A percentile compares a stretch with the other conserved stretches of the same genome.
Evolutionary conservation across 2,329 filamentous ascomycete species (phyloP).

Genomic region (Aspergillus eucalypticola): DNA sequence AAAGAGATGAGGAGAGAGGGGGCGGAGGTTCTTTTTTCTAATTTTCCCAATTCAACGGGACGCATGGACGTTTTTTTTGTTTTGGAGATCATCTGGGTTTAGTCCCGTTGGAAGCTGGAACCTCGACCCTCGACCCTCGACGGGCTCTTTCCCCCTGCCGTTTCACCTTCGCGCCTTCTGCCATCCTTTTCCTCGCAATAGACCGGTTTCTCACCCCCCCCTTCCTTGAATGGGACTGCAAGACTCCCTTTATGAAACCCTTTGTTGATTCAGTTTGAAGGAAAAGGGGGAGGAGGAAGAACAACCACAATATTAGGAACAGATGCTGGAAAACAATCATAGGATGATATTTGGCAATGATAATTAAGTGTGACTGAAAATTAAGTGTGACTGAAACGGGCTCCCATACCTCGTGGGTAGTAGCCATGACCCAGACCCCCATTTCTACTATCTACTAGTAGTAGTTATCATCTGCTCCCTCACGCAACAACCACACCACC

Average conservation of each 20-base stretch:
- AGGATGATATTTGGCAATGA: background rate
- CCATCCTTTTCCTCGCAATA: background rate
- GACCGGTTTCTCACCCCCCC: background rate
- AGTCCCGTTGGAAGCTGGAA: conserved; percentile 4
- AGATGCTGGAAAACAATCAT: too few relatives aligned
- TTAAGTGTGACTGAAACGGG: background rate
- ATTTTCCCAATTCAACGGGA: conserved; percentile 10
- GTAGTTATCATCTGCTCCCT: background rate
- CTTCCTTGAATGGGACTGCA: too few relatives aligned
- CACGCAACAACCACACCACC: background rate
- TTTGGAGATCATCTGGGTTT: conserved; percentile 12
- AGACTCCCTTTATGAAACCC: too few relatives aligned
- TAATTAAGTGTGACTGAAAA: background rate
- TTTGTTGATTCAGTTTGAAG: too few relatives aligned
- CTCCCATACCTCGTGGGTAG: background rate
- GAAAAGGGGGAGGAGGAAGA: too few relatives aligned
- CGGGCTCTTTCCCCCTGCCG: background rate
- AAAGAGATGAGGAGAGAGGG: background rate
- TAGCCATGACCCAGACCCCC: background rate
- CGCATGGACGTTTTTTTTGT: conserved; percentile 13
- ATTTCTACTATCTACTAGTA: background rate
- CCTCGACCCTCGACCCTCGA: background rate
- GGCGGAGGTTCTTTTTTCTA: conserved; percentile 4
- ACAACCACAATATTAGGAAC: too few relatives aligned
- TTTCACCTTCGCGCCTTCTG: background rate